A percentile compares a stretch with the other conserved stretches of the same genome.
These are phyloP conservation scores for Spencermartinsiella ligniputridi DNA, from an alignment of 1,139 yeast species.

Conservation along the genomic window DNA sequence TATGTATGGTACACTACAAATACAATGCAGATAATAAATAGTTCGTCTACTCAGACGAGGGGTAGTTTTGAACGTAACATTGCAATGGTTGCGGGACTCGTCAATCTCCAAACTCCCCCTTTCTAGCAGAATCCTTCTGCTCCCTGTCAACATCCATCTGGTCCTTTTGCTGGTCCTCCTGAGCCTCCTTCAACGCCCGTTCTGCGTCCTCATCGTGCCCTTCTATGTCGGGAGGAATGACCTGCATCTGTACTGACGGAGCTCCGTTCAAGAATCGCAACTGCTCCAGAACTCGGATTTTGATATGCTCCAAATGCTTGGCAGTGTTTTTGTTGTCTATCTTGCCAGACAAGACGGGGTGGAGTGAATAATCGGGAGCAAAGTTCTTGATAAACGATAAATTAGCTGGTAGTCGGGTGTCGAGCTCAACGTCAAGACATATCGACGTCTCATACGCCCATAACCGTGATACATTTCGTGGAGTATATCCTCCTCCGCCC, in stretches of 20 bases:
- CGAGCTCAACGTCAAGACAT: constrained; percentile 71
- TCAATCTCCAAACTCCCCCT: constrained; percentile 11
- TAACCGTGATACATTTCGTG: constrained; percentile 86
- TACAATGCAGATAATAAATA: no score
- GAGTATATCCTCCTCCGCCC: constrained; percentile 98
- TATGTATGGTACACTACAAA: no score
- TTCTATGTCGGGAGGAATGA: constrained; percentile 78
- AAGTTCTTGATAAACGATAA: constrained; percentile 85
- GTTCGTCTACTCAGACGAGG: no score
- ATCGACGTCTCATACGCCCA: constrained; percentile 96
- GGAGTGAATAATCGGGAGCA: constrained; percentile 87
- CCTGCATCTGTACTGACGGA: constrained; percentile 91
- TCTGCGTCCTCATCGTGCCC: constrained; percentile 64
- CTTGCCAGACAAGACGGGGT: constrained; percentile 84
- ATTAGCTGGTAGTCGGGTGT: constrained; percentile 68
- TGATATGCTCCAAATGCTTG: constrained; percentile 76
- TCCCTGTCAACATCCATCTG: constrained; percentile 12
- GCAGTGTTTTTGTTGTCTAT: constrained; percentile 84
- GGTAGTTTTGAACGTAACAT: no score
- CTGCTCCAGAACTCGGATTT: constrained; percentile 74
- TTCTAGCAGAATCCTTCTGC: constrained; percentile 11
- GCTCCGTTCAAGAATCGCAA: constrained; percentile 81
- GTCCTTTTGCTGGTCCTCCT: constrained; percentile 17
- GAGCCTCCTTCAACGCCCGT: constrained; percentile 32
- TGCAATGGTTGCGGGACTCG: no score